Evolutionary conservation across 2,329 filamentous ascomycete genomes (phyloP), one percentile per base, ranked within the genome.

Genomic region (Metarhizium rileyi): DNA sequence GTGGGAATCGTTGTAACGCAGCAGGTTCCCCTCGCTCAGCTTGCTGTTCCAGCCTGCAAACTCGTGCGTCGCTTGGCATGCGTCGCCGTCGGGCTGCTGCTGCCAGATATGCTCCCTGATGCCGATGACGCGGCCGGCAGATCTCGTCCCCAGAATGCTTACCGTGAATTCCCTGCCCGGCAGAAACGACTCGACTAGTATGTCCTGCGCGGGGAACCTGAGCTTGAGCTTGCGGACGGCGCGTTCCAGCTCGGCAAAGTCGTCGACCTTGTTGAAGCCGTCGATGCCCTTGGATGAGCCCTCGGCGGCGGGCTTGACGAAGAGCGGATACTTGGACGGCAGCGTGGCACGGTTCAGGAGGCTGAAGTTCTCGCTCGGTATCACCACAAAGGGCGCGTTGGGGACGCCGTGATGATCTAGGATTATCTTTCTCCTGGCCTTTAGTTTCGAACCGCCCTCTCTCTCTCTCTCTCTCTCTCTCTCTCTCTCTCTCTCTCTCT

Each of bases 281-380:
- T 48, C 45, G 25, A 51, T 51, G 16, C 49, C 49, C 28, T 48
- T 51, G 28, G 45, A 51, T 5, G 49, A 48, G 22, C 49, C 49
- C 27, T 51, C 49, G 1, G 30, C 48, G 5, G 33, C 36, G 16
- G 49, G 49, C 46, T 51, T 51, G 14, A 51, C 45, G 25, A 51
- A 51, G 36, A 51, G 45, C 8, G 49, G 49, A 27, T 44, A 51
- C 8, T 26, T 23, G 3, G 28, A 41, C 20, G 27, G 16, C 14
- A 44, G n/a, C 10, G 38, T 25, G 4, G 20, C 25, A 23, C 28
- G 23, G 16, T 30, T 26, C 8, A 28, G 20, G 22, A 38, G 26
- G 25, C 25, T 48, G 30, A 30, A 9, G 33, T 33, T 7, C 23
- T 30, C 30, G 20, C 36, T 40, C 28, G 40, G 38, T 7, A 51